Base-by-base conservation (phyloP, 1,284 basidiomycete species). In the Heliocybe sulcata region DNA sequence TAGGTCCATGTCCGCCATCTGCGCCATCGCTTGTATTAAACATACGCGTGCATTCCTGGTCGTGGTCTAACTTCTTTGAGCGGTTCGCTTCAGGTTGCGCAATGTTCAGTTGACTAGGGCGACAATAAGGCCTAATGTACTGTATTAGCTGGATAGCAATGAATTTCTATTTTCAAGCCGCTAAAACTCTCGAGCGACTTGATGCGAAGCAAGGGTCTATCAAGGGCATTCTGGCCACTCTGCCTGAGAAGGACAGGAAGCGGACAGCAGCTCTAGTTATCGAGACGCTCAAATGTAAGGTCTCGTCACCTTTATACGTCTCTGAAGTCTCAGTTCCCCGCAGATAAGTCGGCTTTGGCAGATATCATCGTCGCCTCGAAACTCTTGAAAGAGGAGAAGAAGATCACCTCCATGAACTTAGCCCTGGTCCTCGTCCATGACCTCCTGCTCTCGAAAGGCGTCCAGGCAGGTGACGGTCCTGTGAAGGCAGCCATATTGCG, bases 141-240 rank as follows among this genome's bases (percentile, higher is more conserved):
- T 60, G 61, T 72, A 72, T 69, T 71, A 70, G 68, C 63, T 64
- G 66, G 65, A 55, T 67, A 42, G 66, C 67, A 70, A 95, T 95
- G 92, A 94, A 94, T 75, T 93, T 95, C 72, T 96, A 95, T 76
- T 92, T 92, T 72, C 85, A 90, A 66, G 90, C 91, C 59, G 87
- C 87, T 58, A 79, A 83, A 63, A 81, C 85, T 3, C 77, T 97
- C 63, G 92, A 95, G 66, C 85, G 85, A 61, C 77, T 97, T 56
- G 90, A 94, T 67, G 80, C 83, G 53, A 92, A 89, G 68, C 80
- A 91, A 69, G 92, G 92, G 12, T 94, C 91, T 6, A 88, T 97
- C 66, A 88, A 92, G 69, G 77, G 90, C 54, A 69, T 91, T 35
- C 75, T 93, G 52, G 82, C 83, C 22, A 81, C 81, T 29, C 75